A percentile compares a stretch with the other conserved stretches of the same genome.
Conservation (phyloP, 2,329 filamentous ascomycete genomes). For the Colletotrichum somersetense region DNA sequence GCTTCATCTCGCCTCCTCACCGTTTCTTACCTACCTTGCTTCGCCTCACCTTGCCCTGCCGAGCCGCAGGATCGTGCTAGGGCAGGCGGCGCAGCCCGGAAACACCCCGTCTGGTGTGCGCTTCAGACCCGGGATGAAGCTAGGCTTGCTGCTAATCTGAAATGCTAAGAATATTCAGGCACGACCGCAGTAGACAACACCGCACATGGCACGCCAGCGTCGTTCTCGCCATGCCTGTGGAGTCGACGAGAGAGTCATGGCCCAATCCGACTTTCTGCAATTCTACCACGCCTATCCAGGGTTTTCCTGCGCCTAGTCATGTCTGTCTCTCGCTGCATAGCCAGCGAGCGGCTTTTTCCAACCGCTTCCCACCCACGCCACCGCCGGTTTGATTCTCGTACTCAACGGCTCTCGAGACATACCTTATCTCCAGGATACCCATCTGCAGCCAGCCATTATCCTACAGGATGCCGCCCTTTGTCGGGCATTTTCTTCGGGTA, state of each 20-base stretch:
- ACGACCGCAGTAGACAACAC: slow-evolving; percentile 21
- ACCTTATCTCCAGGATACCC: slow-evolving; percentile 17
- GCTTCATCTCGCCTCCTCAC: slow-evolving; percentile 31
- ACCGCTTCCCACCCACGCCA: slow-evolving; percentile 23
- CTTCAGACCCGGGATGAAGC: slow-evolving; percentile 37
- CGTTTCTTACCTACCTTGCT: slow-evolving; percentile 15
- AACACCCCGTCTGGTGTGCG: slow-evolving; percentile 36
- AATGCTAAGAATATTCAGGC: slow-evolving; percentile 4
- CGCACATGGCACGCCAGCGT: slow-evolving; percentile 12
- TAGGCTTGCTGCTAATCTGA: slow-evolving; percentile 33
- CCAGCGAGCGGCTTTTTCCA: not conserved
- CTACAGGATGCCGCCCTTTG: not conserved
- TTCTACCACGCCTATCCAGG: slow-evolving; percentile 20
- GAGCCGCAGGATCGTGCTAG: slow-evolving; percentile 16
- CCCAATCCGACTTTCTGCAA: slow-evolving; percentile 15
- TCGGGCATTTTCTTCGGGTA: not conserved
- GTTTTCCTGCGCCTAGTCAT: slow-evolving; percentile 4
- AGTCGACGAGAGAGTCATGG: slow-evolving; percentile 8
- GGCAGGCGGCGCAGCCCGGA: slow-evolving; percentile 5
- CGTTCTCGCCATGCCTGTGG: slow-evolving; percentile 22
- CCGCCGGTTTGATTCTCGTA: slow-evolving; percentile 18
- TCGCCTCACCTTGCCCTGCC: slow-evolving; percentile 19
- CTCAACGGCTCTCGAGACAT: slow-evolving; percentile 22
- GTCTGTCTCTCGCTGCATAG: not conserved
- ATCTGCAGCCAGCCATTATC: slow-evolving; percentile 20